Base-by-base conservation (phyloP, 1,139 yeast genomes). In the Yamadazyma membranifaciens region DNA sequence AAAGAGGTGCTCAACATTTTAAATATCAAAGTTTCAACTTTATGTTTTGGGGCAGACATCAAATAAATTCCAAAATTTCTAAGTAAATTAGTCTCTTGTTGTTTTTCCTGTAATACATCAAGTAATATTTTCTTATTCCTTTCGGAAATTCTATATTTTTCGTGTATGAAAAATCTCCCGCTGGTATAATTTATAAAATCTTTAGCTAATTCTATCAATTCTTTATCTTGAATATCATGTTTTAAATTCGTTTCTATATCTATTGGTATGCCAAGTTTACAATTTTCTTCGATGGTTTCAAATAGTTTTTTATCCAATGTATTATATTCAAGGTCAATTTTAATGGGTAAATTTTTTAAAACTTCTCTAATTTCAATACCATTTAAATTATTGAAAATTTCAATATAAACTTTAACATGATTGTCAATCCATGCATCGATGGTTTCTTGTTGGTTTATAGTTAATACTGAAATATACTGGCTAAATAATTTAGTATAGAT, bases 391-490 rank as follows among this genome's bases (percentile, higher is more conserved):
- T 53, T 51, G 15, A 57, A 42, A 5, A 56, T 40, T 12, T 44
- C 43, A 2, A 40, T 31, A 30, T 58, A 39, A 10, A 34, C 41
- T 10, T 37, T 24, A 1, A 51, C 45, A 32, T 48, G 41, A 9
- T 30, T 34, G 5, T 42, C 22, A 13, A 48, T 38, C 57, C 59
- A 55, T 10, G 39, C 22, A 2, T 38, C 39, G 5, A 48, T 38
- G 2, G 33, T 30, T 3, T 33, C 36, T 3, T 40, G 38, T 10
- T 52, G 41, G 6, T 16, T 20, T n/a, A 45, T 16, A 2, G 39
- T 28, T 4, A 53, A 24, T 10, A 49, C 39, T 0, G 56, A 44
- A 35, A 57, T 44, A 42, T 56, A 57, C 39, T 57, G 63, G 3
- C 55, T 48, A 34, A 60, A 59, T 36, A 57, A 61, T 6, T 47